Conservation (phyloP, 441 rosid species). For the Adansonia grandidieri region DNA sequence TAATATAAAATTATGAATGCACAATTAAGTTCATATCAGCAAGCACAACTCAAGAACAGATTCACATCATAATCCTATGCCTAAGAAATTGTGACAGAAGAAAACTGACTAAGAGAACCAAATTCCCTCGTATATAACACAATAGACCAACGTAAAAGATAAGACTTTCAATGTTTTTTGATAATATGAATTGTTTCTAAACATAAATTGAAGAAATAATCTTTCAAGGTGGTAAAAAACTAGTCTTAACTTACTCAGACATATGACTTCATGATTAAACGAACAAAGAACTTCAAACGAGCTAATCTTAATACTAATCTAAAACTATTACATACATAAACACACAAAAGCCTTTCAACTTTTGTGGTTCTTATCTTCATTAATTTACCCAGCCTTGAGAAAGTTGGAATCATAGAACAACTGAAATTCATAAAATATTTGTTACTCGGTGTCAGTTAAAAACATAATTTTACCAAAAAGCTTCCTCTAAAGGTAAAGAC, state of each 20-base stretch:
- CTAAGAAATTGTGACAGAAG: background rate
- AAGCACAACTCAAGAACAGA: background rate
- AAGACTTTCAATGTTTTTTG: background rate
- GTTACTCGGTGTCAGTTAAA: background rate
- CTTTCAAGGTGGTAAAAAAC: background rate
- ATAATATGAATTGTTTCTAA: background rate
- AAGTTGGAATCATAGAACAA: background rate
- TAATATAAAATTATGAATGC: background rate
- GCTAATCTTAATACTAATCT: background rate
- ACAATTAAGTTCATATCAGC: background rate
- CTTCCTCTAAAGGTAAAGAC: constrained; percentile 7
- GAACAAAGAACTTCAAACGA: constrained; percentile 5
- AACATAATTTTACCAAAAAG: background rate
- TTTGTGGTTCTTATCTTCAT: background rate
- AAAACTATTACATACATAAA: background rate
- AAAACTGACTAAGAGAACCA: background rate
- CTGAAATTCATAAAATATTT: background rate
- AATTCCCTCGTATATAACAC: background rate
- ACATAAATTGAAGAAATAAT: constrained; percentile 12
- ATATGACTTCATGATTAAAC: constrained; percentile 1
- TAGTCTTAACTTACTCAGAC: constrained; percentile 13
- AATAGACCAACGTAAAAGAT: background rate
- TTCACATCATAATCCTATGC: background rate
- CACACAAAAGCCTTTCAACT: background rate
- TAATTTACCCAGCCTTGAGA: background rate